Evolutionary conservation across 148 eudicot species (phyloP).

Genomic region (Arbutus unedo): DNA sequence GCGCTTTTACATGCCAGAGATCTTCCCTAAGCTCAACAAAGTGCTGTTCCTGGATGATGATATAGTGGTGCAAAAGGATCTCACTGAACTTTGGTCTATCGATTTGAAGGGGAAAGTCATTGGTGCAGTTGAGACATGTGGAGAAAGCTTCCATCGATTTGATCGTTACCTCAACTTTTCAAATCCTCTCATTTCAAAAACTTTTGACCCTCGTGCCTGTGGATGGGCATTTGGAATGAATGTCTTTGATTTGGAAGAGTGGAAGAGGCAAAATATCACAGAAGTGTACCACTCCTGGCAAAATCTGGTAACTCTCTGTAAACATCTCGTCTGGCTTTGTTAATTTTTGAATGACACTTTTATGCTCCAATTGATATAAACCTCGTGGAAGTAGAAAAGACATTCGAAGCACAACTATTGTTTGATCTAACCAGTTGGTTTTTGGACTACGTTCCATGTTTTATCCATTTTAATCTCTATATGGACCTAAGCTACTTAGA

Average conservation of each 20-base stretch:
- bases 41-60: slow-evolving; percentile 87
- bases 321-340: background rate
- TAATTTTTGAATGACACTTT: background rate
- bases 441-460: background rate
- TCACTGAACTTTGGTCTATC: slow-evolving; percentile 69
- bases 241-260: slow-evolving; percentile 73
- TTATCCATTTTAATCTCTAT: background rate
- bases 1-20: slow-evolving; percentile 91
- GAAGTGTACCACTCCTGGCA: slow-evolving; percentile 88
- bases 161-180: slow-evolving; percentile 88
- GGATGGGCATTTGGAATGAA: slow-evolving; percentile 98
- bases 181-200: slow-evolving; percentile 71
- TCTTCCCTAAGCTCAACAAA: slow-evolving; percentile 76
- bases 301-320: slow-evolving; percentile 49
- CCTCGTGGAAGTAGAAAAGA: background rate
- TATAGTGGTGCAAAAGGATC: slow-evolving; percentile 82
- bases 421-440: background rate
- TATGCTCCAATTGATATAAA: background rate
- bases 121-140: slow-evolving; percentile 87
- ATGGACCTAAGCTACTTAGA: background rate
- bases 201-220: slow-evolving; percentile 79
- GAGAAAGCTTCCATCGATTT: slow-evolving; percentile 80
- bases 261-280: slow-evolving; percentile 87
- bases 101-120: slow-evolving; percentile 78
- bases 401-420: background rate